Evolutionary conservation across 768 basidiomycete species (phyloP).

Genomic region (Rhodocollybia butyracea): DNA sequence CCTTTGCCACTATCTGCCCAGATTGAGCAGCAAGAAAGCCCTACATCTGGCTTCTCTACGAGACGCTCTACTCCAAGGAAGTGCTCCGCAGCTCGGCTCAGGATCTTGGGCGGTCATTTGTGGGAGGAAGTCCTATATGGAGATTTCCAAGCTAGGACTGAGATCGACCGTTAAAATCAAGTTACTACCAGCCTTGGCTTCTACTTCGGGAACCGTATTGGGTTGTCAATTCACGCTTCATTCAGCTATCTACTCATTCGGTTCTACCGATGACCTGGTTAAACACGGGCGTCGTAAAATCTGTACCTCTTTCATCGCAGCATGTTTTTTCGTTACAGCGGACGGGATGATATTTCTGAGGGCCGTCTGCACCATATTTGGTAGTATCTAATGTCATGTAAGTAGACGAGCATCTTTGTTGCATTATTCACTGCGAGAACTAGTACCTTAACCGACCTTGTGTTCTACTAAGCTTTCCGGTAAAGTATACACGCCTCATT

Average conservation of each 20-base stretch:
- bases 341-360: slow-evolving; percentile 55
- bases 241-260: slow-evolving; percentile 1
- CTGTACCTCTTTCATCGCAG: slow-evolving; percentile 38
- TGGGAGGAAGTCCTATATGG: not conserved
- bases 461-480: no score
- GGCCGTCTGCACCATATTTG: no score
- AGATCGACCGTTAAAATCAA: no score
- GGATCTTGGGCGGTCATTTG: slow-evolving; percentile 4
- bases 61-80: slow-evolving; percentile 42
- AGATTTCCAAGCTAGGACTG: no score
- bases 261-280: slow-evolving; percentile 5
- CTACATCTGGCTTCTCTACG: slow-evolving; percentile 46
- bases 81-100: slow-evolving; percentile 20
- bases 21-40: slow-evolving; percentile 42
- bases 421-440: no score
- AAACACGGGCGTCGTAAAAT: slow-evolving; percentile 12
- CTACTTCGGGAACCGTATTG: slow-evolving; percentile 13
- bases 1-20: slow-evolving; percentile 12
- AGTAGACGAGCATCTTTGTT: no score
- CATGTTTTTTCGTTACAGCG: slow-evolving; percentile 35
- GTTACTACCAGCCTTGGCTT: no score
- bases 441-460: no score
- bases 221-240: slow-evolving; percentile 11
- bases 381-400: no score
- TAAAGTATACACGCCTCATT: no score